A percentile compares a stretch with the other conserved stretches of the same genome.
Evolutionary conservation across 2,329 filamentous ascomycete genomes (phyloP).

Genomic region (Thermoascus crustaceus): DNA sequence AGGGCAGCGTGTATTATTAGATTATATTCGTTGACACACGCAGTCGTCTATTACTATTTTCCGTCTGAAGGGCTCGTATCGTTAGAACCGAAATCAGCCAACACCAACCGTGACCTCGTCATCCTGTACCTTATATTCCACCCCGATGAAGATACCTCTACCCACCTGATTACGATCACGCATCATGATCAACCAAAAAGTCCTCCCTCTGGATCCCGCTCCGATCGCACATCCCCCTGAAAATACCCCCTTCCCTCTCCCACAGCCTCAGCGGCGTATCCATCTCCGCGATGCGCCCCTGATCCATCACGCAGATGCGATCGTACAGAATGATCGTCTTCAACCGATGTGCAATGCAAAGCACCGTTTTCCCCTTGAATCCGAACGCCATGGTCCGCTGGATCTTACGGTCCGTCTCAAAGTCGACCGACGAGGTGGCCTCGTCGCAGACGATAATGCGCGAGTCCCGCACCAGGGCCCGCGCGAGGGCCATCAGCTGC

Average conservation of each 20-base stretch:
- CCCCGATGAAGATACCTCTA: no score
- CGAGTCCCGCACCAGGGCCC: constrained; percentile 76
- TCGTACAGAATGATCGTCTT: constrained; percentile 93
- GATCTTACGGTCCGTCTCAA: constrained; percentile 95
- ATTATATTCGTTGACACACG: no score
- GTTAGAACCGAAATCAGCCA: no score
- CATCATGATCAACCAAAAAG: constrained; percentile 18
- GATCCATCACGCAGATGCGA: constrained; percentile 93
- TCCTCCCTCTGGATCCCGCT: constrained; percentile 59
- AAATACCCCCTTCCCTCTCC: constrained; percentile 62
- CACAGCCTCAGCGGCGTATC: constrained; percentile 69
- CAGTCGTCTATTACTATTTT: no score
- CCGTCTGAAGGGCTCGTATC: no score
- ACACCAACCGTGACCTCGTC: no score
- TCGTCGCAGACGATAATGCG: constrained; percentile 97
- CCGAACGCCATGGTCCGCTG: constrained; percentile 77
- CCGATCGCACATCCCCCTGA: constrained; percentile 80
- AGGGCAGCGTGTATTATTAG: no score
- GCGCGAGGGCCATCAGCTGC: constrained; percentile 88
- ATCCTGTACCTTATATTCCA: no score
- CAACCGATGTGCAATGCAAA: constrained; percentile 88
- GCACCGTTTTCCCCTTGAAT: constrained; percentile 76
- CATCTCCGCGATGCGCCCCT: constrained; percentile 77
- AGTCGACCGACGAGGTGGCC: constrained; percentile 85
- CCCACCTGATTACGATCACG: no score